Base-by-base conservation (phyloP, 257 asterid species). In the Oldenlandia corymbosa region DNA sequence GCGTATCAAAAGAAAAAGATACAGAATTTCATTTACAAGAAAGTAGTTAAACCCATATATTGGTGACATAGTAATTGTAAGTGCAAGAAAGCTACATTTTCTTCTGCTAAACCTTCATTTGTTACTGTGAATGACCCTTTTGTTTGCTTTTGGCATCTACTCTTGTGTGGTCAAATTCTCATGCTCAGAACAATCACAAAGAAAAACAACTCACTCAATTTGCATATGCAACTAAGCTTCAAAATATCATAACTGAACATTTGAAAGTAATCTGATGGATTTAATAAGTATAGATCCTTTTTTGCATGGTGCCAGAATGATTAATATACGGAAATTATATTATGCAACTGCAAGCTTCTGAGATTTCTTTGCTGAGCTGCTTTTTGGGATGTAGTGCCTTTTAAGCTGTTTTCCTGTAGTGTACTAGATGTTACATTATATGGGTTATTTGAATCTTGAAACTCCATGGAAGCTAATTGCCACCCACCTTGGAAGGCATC, bases 401-500 rank as follows among this genome's bases (percentile, higher is more conserved):
- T 34, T 34, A 34, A 9, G 4, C 9, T 34, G 4, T 34, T 34
- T 3, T n/a, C n/a, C 39, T 32, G 27, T 23, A 13, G 23, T 28
- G n/a, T 17, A 28, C 34, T 42, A 27, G n/a, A 7, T 20, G 39
- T 16, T 28, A 28, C 24, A 52, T 11, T n/a, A n/a, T n/a, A n/a
- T n/a, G n/a, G 12, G 24, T 1, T 31, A 39, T 39, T 26, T 43
- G 45, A 30, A 37, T 30, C 41, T 7, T 34, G 5, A 30, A 37
- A 47, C 41, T 12, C 11, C 31, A 20, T 10, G 12, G 10, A 24
- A 31, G 30, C 11, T 43, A 13, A 11, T 28, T 21, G 14, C 13
- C 49, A 24, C 56, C 28, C 12, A 12, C 14, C 26, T 23, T 46
- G 20, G 60, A 39, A 42, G 83, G 80, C 66, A 74, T 65, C 75